phyloP scores from a whole-genome alignment of 257 asterid species.

The Solanum bulbocastanum region DNA sequence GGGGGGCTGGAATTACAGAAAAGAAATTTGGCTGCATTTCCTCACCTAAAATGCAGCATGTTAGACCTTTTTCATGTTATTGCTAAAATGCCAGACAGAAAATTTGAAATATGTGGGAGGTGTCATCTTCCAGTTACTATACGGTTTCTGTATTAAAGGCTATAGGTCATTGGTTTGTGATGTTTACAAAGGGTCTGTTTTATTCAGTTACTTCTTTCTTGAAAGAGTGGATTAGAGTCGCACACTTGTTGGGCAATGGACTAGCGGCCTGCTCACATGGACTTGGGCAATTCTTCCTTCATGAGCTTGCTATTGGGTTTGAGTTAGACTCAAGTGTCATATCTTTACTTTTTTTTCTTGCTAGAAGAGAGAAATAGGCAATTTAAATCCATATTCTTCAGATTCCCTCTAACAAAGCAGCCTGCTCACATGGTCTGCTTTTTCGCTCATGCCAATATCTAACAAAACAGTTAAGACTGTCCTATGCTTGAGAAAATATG shows the following conservation, averaged over 20 bases:
- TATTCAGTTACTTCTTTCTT: too few species aligned
- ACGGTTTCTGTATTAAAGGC: not conserved
- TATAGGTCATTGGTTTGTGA: not conserved
- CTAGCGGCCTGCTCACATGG: too few species aligned
- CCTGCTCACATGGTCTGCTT: too few species aligned
- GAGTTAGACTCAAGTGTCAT: too few species aligned
- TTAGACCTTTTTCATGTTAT: constrained; percentile 8
- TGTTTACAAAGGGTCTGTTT: too few species aligned
- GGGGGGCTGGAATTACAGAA: not conserved
- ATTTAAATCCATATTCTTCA: not conserved
- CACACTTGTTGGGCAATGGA: too few species aligned
- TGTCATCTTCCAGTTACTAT: not conserved
- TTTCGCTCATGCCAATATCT: not conserved
- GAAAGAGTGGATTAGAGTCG: too few species aligned
- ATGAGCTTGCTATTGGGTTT: too few species aligned
- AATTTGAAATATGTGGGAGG: not conserved
- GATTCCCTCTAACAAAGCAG: too few species aligned
- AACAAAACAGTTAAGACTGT: not conserved
- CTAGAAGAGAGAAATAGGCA: not conserved
- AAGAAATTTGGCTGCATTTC: not conserved
- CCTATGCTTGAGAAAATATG: not conserved
- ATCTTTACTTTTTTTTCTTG: not conserved
- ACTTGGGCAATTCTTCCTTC: too few species aligned
- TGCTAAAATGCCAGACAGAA: not conserved
- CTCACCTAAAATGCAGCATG: not conserved